phyloP scores from a whole-genome alignment of 1,284 basidiomycete species.

The Somion occarium region DNA sequence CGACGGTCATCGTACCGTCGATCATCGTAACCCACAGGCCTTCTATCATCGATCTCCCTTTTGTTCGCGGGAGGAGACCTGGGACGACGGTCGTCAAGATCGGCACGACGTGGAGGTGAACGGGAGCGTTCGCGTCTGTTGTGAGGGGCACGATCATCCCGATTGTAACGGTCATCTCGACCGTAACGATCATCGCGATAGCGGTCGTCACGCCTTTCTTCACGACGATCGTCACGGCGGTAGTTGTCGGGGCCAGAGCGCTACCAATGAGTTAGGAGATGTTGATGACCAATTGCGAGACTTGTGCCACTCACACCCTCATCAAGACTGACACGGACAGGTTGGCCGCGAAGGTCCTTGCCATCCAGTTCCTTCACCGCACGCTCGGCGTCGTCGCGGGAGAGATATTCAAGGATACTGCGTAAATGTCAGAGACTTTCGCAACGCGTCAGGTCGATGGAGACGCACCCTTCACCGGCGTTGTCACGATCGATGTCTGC shows the following conservation, averaged over 20 bases:
- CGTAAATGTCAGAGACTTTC: background rate
- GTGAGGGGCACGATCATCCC: conserved; percentile 25
- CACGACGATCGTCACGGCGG: conserved; percentile 44
- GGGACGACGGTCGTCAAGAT: conserved; percentile 66
- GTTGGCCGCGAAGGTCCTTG: conserved; percentile 75
- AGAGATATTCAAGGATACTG: conserved; percentile 87
- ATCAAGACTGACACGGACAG: conserved; percentile 70
- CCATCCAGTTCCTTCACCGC: conserved; percentile 85
- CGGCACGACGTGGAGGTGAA: conserved; percentile 59
- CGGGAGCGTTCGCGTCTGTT: conserved; percentile 68
- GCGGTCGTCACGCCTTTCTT: conserved; percentile 45
- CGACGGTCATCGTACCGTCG: conserved; percentile 36
- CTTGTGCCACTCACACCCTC: conserved; percentile 47
- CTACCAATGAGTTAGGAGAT: conserved; percentile 28
- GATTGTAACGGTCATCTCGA: conserved; percentile 27
- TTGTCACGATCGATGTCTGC: conserved; percentile 88
- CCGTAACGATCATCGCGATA: conserved; percentile 38
- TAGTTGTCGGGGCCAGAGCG: conserved; percentile 68
- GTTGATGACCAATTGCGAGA: background rate
- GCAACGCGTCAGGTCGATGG: background rate
- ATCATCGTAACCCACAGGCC: conserved; percentile 84
- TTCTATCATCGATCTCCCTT: conserved; percentile 74
- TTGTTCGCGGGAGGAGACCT: conserved; percentile 74
- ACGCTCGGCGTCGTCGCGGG: conserved; percentile 84
- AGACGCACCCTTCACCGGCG: conserved; percentile 78